phyloP scores from a whole-genome alignment of 2,329 filamentous ascomycete genomes.

The Aspergillus persii region DNA sequence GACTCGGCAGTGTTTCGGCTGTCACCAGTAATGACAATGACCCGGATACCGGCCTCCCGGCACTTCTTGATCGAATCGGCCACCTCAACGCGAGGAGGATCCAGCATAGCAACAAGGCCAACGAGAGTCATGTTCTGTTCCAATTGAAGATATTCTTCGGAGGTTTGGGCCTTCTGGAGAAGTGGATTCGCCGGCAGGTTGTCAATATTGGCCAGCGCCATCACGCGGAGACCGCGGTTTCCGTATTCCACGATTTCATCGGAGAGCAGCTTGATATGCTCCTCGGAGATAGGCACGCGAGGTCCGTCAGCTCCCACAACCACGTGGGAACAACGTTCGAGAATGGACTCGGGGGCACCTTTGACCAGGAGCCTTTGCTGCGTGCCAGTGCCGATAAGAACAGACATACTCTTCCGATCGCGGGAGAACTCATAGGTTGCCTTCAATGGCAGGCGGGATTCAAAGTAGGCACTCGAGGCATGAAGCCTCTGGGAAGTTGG shows the following conservation, averaged over 20 bases:
- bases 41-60: slow-evolving; percentile 87
- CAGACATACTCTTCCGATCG: slow-evolving; percentile 99
- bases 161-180: slow-evolving; percentile 72
- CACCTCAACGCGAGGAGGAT: slow-evolving; percentile 92
- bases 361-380: slow-evolving; percentile 87
- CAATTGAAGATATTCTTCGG: slow-evolving; percentile 77
- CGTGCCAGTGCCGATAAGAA: slow-evolving; percentile 70
- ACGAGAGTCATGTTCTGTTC: slow-evolving; percentile 94
- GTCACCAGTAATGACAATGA: slow-evolving; percentile 97
- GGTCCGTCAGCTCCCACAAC: slow-evolving; percentile 76
- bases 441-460: slow-evolving; percentile 69
- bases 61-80: slow-evolving; percentile 82
- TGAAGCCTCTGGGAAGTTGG: slow-evolving; percentile 65
- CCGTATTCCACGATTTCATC: slow-evolving; percentile 86
- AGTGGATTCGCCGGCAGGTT: slow-evolving; percentile 70
- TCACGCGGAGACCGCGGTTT: slow-evolving; percentile 88
- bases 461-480: slow-evolving; percentile 80
- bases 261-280: slow-evolving; percentile 67
- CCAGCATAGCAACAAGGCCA: slow-evolving; percentile 92
- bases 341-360: slow-evolving; percentile 89
- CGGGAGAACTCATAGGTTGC: slow-evolving; percentile 96
- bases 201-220: slow-evolving; percentile 83
- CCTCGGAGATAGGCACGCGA: slow-evolving; percentile 68
- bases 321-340: slow-evolving; percentile 85
- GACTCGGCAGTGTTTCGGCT: slow-evolving; percentile 97